Base-by-base conservation (phyloP, 2,329 filamentous ascomycete species). In the Cercospora citrullina region DNA sequence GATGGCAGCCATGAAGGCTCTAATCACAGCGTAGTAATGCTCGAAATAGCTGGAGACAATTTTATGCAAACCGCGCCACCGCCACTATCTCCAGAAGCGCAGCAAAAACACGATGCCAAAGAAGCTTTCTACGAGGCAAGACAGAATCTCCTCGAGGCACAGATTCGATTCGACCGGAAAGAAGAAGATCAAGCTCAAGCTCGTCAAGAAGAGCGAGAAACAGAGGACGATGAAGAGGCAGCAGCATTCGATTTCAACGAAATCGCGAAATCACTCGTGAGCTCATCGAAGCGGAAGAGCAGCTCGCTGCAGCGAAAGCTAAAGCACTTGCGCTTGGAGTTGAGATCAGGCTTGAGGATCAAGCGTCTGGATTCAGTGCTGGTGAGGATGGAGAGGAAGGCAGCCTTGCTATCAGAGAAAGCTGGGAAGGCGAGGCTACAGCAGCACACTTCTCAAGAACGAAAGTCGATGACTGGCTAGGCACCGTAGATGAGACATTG, bases 241-340 rank as follows among this genome's bases (percentile, higher is more conserved):
- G 36, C 23, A 8, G 59, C 36, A 7, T 72, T 72, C 51, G 68
- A 70, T 42, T 70, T 3, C 16, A 59, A 42, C 66, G 55, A 0
- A 66, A 63, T 6, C 59, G 36, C 12, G 64, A 67, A 3, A 21
- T 72, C n/a, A 59, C 55, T 7, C 30, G 55, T 59, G 55, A 59
- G 6, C 61, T 72, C 6, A 70, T 72, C 7, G 63, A 70, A 21
- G 70, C 70, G 7, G 70, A 72, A 53, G 70, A 66, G 23, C 63
- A 31, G 4, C 63, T 55, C 31, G 23, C 58, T 18, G 21, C 42
- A 1, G 66, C 65, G 4, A 68, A 70, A 59, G 48, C 57, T 4
- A n/a, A n/a, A 28, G 66, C 64, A 10, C 21, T 61, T n/a, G 59
- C 65, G 23, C 66, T 64, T 4, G 62, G 64, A 7, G 60, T 70